Base-by-base conservation (phyloP, 768 basidiomycete genomes). In the Phaeotremella fagi region DNA sequence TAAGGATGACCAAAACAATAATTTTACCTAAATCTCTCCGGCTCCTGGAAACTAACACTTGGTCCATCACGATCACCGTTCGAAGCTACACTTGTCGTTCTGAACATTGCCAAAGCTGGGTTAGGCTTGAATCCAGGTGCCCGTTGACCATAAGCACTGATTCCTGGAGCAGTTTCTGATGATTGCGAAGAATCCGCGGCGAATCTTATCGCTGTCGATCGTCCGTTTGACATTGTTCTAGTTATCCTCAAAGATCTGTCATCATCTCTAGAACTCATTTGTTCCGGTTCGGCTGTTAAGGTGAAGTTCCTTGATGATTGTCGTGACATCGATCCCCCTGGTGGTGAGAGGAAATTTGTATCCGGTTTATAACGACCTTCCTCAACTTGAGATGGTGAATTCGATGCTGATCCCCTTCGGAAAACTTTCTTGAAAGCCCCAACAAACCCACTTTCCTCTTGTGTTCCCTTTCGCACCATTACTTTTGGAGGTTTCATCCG, bases 101-200 rank as follows among this genome's bases (percentile, higher is more conserved):
- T 50, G 42, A 48, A 69, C 67, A 69, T 63, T 15, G 63, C 31
- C 35, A 69, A 45, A 11, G 49, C 49, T n/a, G 67, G 64, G 47
- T 65, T 65, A 22, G 38, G 49, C 38, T 55, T 69, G 46, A 69
- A 69, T 2, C 64, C 64, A 36, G 67, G 67, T 24, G 43, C 48
- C 7, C 35, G 47, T 15, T 51, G 56, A 3, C 67, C 67, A 41
- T 69, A 69, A 49, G 63, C 63, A 27, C 47, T 52, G n/a, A 52
- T 20, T 2, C 62, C 56, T 3, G 70, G 72, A 2, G 65, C 70
- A 7, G 70, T 70, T n/a, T 71, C 70, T 2, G 58, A 61, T 2
- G 64, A 66, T 31, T 50, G 37, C 3, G 57, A 54, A 1, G 57
- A 53, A 31, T 64, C 66, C 25, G 54, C 50, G 4, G 70, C 72